Evolutionary conservation across 2,329 filamentous ascomycete species (phyloP).

Genomic region (Colletotrichum sp.): DNA sequence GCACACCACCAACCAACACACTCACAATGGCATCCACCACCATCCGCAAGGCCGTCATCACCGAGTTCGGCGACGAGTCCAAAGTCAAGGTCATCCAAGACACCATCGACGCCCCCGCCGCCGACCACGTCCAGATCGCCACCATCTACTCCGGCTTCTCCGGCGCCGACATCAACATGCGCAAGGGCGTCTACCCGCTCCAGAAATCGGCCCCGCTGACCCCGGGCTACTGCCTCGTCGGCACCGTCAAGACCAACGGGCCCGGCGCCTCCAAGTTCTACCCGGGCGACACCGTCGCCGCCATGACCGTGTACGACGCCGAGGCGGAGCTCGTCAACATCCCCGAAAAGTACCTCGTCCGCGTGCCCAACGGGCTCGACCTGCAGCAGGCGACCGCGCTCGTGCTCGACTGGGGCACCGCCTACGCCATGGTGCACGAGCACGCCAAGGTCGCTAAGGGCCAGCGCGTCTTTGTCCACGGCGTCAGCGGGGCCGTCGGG

Average conservation of each 20-base stretch:
- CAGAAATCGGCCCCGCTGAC: constrained; percentile 50
- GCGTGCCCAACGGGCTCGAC: constrained; percentile 44
- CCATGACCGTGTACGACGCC: constrained; percentile 44
- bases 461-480: constrained; percentile 55
- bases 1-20: background rate
- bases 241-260: constrained; percentile 43
- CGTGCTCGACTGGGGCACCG: constrained; percentile 50
- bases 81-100: constrained; percentile 37
- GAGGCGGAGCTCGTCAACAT: constrained; percentile 51
- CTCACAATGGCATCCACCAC: constrained; percentile 20
- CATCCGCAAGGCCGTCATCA: constrained; percentile 50
- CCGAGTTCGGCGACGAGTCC: constrained; percentile 44
- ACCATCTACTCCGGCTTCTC: constrained; percentile 52
- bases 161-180: constrained; percentile 55
- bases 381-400: constrained; percentile 44
- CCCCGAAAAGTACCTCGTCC: constrained; percentile 48
- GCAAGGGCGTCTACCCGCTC: constrained; percentile 49
- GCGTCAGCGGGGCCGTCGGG: constrained; percentile 54
- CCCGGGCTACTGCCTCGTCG: constrained; percentile 53
- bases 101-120: constrained; percentile 40
- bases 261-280: constrained; percentile 33
- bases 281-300: constrained; percentile 37
- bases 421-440: constrained; percentile 40
- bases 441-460: constrained; percentile 43
- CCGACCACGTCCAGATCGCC: constrained; percentile 50